Evolutionary conservation across 2,329 filamentous ascomycete species (phyloP).

Genomic region (Escovopsis sp.): DNA sequence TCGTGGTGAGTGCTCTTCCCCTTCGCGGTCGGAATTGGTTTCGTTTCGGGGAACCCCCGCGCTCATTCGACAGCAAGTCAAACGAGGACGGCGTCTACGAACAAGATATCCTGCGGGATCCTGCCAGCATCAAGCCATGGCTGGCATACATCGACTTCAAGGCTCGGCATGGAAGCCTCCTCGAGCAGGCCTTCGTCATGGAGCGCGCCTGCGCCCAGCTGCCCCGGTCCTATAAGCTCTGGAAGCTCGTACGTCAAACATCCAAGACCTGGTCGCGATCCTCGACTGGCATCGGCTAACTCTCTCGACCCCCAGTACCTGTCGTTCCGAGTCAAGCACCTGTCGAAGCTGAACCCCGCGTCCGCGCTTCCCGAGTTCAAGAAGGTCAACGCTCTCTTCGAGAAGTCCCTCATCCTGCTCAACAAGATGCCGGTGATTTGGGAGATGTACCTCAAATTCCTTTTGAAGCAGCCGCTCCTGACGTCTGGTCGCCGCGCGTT

Average conservation of each 20-base stretch:
- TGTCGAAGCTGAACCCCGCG: constrained; percentile 69
- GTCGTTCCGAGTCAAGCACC: constrained; percentile 65
- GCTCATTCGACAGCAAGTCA: constrained; percentile 33
- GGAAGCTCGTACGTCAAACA: constrained; percentile 63
- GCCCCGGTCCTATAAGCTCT: constrained; percentile 92
- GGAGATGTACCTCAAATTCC: constrained; percentile 91
- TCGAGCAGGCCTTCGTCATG: constrained; percentile 76
- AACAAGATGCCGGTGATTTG: constrained; percentile 99
- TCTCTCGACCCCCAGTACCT: constrained; percentile 54
- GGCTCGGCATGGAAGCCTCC: constrained; percentile 63
- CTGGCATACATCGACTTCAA: constrained; percentile 89
- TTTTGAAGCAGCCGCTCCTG: constrained; percentile 82
- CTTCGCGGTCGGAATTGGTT: not conserved
- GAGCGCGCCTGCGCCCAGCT: constrained; percentile 83
- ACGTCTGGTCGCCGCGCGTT: constrained; percentile 78
- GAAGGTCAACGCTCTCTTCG: constrained; percentile 91
- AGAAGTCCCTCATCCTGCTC: constrained; percentile 77
- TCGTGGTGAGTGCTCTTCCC: constrained; percentile 28
- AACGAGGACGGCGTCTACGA: constrained; percentile 93
- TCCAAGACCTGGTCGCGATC: no score
- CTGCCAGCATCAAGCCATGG: constrained; percentile 83
- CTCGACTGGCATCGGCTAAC: constrained; percentile 4
- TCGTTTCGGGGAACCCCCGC: no score
- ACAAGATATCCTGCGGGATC: constrained; percentile 80
- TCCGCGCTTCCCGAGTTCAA: constrained; percentile 65